A percentile compares a stretch with the other conserved stretches of the same genome.
Evolutionary conservation across 2,329 filamentous ascomycete genomes (phyloP).

Genomic region (Triangularia verruculosa): DNA sequence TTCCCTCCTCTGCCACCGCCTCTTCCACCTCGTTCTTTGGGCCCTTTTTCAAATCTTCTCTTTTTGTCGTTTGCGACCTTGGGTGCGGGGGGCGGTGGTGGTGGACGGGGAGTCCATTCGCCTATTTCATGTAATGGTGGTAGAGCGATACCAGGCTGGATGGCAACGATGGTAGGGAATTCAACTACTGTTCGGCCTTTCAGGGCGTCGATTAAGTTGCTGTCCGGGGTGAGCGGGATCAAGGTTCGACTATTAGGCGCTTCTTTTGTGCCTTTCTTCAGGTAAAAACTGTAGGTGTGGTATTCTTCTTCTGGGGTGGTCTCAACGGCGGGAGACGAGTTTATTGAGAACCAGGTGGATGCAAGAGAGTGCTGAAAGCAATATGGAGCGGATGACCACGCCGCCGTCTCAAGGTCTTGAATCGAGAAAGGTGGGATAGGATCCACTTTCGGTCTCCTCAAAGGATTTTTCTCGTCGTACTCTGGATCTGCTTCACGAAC

Average conservation of each 20-base stretch:
- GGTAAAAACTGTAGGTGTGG: slow-evolving; percentile 29
- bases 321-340: slow-evolving; percentile 7
- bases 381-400: slow-evolving; percentile 27
- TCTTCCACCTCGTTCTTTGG: slow-evolving; percentile 2
- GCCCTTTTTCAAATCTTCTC: not conserved
- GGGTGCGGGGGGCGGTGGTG: slow-evolving; percentile 8
- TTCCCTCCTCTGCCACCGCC: slow-evolving; percentile 13
- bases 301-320: slow-evolving; percentile 26
- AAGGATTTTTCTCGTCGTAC: slow-evolving; percentile 6
- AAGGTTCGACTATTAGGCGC: slow-evolving; percentile 33
- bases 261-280: slow-evolving; percentile 24
- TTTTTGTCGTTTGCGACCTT: slow-evolving; percentile 8
- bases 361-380: slow-evolving; percentile 28
- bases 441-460: slow-evolving; percentile 16
- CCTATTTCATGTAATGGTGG: slow-evolving; percentile 23
- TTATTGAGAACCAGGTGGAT: slow-evolving; percentile 26
- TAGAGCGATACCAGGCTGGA: slow-evolving; percentile 38
- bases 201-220: slow-evolving; percentile 52
- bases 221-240: slow-evolving; percentile 49
- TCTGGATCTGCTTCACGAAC: slow-evolving; percentile 10
- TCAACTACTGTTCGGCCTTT: slow-evolving; percentile 61
- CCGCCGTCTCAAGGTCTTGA: slow-evolving; percentile 22
- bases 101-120: slow-evolving; percentile 14
- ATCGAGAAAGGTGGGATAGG: not conserved
- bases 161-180: slow-evolving; percentile 67